Percentiles rank a stretch among this genome's conserved stretches.
phyloP scores from a whole-genome alignment of 805 yeast genomes.

The Spathaspora boniae region DNA sequence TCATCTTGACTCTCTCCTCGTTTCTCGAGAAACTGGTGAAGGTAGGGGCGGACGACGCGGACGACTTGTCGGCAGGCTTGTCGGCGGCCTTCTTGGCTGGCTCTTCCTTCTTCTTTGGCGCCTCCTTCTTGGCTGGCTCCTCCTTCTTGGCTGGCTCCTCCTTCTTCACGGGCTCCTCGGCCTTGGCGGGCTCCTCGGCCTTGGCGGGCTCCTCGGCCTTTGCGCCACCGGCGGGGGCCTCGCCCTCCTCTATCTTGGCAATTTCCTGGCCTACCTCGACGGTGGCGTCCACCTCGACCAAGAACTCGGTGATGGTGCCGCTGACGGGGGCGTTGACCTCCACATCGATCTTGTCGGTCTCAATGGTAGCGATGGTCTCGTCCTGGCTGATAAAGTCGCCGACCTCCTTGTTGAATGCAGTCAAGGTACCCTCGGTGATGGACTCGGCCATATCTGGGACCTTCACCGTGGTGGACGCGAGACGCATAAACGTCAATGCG shows the following conservation, averaged over 20 bases:
- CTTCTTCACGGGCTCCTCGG: conserved; percentile 60
- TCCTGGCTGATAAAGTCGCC: conserved; percentile 87
- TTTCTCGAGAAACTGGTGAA: conserved; percentile 64
- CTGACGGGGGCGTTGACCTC: conserved; percentile 93
- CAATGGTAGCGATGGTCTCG: conserved; percentile 93
- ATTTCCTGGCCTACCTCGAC: conserved; percentile 95
- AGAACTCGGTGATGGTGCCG: conserved; percentile 83
- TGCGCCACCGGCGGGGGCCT: conserved; percentile 60
- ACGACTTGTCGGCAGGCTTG: conserved; percentile 17
- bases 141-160: conserved; percentile 21
- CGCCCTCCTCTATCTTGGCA: conserved; percentile 79
- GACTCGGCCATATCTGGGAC: conserved; percentile 99
- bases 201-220: conserved; percentile 18
- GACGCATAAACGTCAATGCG: conserved; percentile 31
- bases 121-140: conserved; percentile 20
- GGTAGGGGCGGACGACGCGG: conserved; percentile 29
- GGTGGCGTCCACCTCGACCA: conserved; percentile 84
- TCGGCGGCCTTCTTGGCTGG: conserved; percentile 24
- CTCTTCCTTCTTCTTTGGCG: conserved; percentile 27
- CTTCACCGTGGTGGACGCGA: conserved; percentile 55
- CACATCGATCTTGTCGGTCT: conserved; percentile 96
- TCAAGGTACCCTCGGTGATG: conserved; percentile 91
- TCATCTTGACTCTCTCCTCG: conserved; percentile 95
- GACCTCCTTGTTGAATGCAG: conserved; percentile 61
- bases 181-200: conserved; percentile 28